Evolutionary conservation across 768 basidiomycete genomes (phyloP).

Genomic region (Arthromyces matolae): DNA sequence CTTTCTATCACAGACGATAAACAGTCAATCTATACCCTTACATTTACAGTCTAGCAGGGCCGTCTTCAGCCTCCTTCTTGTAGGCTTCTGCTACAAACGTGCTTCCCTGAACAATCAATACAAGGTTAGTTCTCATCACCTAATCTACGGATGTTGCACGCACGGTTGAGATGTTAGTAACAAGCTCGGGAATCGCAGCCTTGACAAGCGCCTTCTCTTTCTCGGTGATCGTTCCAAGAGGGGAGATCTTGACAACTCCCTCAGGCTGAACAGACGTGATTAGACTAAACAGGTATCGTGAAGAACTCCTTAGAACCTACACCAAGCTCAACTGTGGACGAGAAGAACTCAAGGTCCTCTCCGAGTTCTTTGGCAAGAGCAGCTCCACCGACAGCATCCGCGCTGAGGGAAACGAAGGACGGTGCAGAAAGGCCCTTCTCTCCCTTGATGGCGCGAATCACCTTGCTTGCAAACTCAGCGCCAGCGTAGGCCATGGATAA

Average conservation of each 20-base stretch:
- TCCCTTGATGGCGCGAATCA: constrained; percentile 82
- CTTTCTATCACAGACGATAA: constrained; percentile 5
- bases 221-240: constrained; percentile 72
- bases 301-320: constrained; percentile 38
- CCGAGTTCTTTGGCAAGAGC: constrained; percentile 79
- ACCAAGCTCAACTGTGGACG: constrained; percentile 83
- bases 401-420: constrained; percentile 75
- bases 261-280: constrained; percentile 47
- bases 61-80: constrained; percentile 27
- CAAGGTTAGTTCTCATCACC: not conserved
- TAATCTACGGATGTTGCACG: constrained; percentile 16
- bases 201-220: constrained; percentile 74
- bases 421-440: constrained; percentile 86
- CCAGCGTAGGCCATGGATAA: constrained; percentile 96
- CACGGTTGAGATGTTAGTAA: constrained; percentile 68
- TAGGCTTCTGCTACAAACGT: constrained; percentile 34
- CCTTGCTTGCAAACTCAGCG: constrained; percentile 79
- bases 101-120: constrained; percentile 31
- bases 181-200: constrained; percentile 79
- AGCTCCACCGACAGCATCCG: constrained; percentile 68
- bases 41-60: constrained; percentile 19
- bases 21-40: not conserved
- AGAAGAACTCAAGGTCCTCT: constrained; percentile 80
- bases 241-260: constrained; percentile 78
- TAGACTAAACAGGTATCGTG: constrained; percentile 6